Percentiles rank a stretch among this genome's conserved stretches.
These are phyloP conservation scores for Pseudozyma pruni DNA, from an alignment of 1,284 basidiomycete species.

Conservation along the genomic window DNA sequence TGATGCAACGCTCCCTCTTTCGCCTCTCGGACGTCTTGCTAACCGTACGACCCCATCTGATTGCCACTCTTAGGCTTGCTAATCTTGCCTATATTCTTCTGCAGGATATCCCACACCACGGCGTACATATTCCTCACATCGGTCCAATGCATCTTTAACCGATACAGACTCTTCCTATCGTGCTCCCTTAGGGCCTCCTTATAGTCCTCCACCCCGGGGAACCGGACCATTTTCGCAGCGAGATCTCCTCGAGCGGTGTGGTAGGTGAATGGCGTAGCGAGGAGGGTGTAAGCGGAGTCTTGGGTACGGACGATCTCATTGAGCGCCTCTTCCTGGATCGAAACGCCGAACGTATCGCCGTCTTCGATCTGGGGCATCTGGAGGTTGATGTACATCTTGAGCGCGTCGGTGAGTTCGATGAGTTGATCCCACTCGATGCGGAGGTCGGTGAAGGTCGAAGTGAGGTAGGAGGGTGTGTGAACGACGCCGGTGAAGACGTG, in stretches of 20 bases:
- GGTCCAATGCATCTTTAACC: constrained; percentile 45
- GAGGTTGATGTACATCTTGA: constrained; percentile 56
- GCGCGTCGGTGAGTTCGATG: constrained; percentile 38
- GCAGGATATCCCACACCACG: constrained; percentile 45
- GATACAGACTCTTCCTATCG: constrained; percentile 38
- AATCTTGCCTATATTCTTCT: constrained; percentile 51
- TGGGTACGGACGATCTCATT: constrained; percentile 49
- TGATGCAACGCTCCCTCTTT: background rate
- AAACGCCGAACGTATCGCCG: constrained; percentile 51
- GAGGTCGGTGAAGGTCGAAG: constrained; percentile 22
- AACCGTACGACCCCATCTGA: constrained; percentile 48
- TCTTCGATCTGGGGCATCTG: constrained; percentile 54
- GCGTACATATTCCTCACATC: constrained; percentile 50
- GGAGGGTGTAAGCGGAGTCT: constrained; percentile 44
- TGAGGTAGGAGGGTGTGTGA: constrained; percentile 26
- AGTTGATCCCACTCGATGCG: constrained; percentile 46
- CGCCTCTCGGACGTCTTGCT: no score
- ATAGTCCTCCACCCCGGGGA: constrained; percentile 41
- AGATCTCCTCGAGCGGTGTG: constrained; percentile 38
- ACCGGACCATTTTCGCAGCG: constrained; percentile 42
- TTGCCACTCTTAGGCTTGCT: constrained; percentile 51
- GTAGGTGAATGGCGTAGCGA: constrained; percentile 41
- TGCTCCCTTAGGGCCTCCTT: constrained; percentile 37
- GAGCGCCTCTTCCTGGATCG: constrained; percentile 51
- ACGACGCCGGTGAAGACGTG: constrained; percentile 40